Base-by-base conservation (phyloP, 2,329 filamentous ascomycete species). In the Canariomyces notabilis region DNA sequence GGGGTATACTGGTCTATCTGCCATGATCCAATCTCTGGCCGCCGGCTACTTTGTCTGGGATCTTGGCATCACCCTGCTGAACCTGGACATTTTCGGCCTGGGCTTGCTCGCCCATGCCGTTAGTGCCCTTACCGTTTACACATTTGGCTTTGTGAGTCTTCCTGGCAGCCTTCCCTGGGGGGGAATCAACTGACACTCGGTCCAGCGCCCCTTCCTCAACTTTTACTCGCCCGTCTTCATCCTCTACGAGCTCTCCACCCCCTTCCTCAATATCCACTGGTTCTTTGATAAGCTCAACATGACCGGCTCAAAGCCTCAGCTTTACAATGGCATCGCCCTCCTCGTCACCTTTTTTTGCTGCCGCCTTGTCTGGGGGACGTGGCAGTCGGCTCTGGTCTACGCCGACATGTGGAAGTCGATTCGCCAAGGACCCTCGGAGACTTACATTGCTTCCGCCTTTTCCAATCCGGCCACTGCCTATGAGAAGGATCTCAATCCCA, bases 251-350 rank as follows among this genome's bases (percentile, higher is more conserved):
- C 77, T 94, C 32, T 90, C 86, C 20, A 86, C 84, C 4, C 87
- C 87, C 6, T 90, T 93, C 66, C 75, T 93, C 48, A 94, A 94
- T 63, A 78, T 91, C 62, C 88, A 94, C 72, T 94, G 88, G 88
- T 93, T 93, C 71, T 87, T 86, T 67, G 88, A 94, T 68, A 94
- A 94, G 71, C 71, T 91, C 49, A 77, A 80, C 59, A 82, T 89
- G 74, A 93, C 88, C 0, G 88, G 88, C 29, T 82, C 83, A 16
- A 74, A 72, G 43, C 66, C 80, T 19, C 88, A 93, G 68, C 75
- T 90, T 21, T 82, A 87, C 66, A 93, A 93, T 59, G 87, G 87
- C 57, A 73, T 89, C 51, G 60, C 79, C 46, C 78, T 93, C 3
- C 78, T 91, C 42, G 65, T 72, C 54, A 87, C 78, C 38, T 93